A percentile compares a stretch with the other conserved stretches of the same genome.
phyloP scores from a whole-genome alignment of 352 stramenopile genomes.

The Peronospora destructor region DNA sequence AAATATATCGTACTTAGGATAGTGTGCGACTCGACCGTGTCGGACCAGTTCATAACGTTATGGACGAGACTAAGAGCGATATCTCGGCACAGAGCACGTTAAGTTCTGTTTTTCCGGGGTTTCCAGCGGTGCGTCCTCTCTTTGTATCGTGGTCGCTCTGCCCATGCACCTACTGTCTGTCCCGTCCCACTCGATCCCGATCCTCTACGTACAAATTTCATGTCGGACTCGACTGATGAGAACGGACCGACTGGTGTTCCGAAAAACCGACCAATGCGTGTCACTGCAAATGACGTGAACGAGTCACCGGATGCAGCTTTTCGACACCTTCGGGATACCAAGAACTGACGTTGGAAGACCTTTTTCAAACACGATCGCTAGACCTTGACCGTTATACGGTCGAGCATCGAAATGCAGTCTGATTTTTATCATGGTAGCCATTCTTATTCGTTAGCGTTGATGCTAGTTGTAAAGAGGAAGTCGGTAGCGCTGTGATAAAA shows the following conservation, averaged over 20 bases:
- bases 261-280: not conserved
- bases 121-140: conserved; percentile 33
- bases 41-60: not conserved
- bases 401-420: conserved; percentile 41
- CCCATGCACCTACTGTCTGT: conserved; percentile 21
- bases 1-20: too few relatives aligned
- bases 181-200: conserved; percentile 41
- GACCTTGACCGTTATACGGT: conserved; percentile 29
- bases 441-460: too few relatives aligned
- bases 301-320: conserved; percentile 45
- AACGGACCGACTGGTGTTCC: conserved; percentile 4
- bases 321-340: conserved; percentile 46
- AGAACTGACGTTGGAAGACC: conserved; percentile 17
- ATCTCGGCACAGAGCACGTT: conserved; percentile 31
- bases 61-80: conserved; percentile 30
- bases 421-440: conserved; percentile 39
- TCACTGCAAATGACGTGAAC: conserved; percentile 16
- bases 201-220: conserved; percentile 66
- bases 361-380: conserved; percentile 21
- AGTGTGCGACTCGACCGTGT: too few relatives aligned
- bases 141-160: conserved; percentile 25
- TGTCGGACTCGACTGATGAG: conserved; percentile 24
- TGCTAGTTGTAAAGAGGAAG: too few relatives aligned
- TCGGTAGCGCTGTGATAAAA: too few relatives aligned
- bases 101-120: conserved; percentile 36